These are phyloP conservation scores for Flammula alnicola DNA, from an alignment of 1,284 basidiomycete genomes.

Conservation along the genomic window DNA sequence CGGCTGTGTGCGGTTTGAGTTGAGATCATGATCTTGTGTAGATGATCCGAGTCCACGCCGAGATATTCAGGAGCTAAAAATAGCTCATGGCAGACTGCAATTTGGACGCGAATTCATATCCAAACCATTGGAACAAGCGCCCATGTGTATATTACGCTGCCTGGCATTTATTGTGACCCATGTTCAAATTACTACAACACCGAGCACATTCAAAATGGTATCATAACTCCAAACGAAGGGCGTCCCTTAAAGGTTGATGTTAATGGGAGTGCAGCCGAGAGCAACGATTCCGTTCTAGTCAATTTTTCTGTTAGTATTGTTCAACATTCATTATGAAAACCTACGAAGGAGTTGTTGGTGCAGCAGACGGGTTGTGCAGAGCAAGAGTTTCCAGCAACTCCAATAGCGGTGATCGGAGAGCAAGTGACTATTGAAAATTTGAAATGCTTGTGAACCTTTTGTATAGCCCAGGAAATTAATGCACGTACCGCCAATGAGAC, in stretches of 20 bases:
- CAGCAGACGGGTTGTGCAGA: slow-evolving; percentile 30
- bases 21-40: too few species aligned
- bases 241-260: slow-evolving; percentile 20
- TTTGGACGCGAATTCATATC: too few species aligned
- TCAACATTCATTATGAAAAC: slow-evolving; percentile 1
- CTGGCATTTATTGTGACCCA: too few species aligned
- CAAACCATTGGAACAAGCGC: too few species aligned
- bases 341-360: slow-evolving; percentile 31
- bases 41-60: too few species aligned
- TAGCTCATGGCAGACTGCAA: too few species aligned
- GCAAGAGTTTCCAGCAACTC: slow-evolving; percentile 25
- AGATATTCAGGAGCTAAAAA: too few species aligned
- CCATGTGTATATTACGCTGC: too few species aligned
- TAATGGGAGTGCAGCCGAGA: slow-evolving; percentile 26
- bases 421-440: slow-evolving; percentile 21
- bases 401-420: slow-evolving; percentile 26
- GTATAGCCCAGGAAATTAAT: not conserved
- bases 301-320: not conserved
- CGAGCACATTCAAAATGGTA: not conserved
- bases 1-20: too few species aligned
- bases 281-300: slow-evolving; percentile 24
- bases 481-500: slow-evolving; percentile 25
- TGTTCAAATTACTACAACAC: too few species aligned
- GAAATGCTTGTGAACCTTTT: not conserved
- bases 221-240: not conserved